These are phyloP conservation scores for Poteriospumella lacustris DNA, from an alignment of 108 stramenopile genomes.

Conservation along the genomic window DNA sequence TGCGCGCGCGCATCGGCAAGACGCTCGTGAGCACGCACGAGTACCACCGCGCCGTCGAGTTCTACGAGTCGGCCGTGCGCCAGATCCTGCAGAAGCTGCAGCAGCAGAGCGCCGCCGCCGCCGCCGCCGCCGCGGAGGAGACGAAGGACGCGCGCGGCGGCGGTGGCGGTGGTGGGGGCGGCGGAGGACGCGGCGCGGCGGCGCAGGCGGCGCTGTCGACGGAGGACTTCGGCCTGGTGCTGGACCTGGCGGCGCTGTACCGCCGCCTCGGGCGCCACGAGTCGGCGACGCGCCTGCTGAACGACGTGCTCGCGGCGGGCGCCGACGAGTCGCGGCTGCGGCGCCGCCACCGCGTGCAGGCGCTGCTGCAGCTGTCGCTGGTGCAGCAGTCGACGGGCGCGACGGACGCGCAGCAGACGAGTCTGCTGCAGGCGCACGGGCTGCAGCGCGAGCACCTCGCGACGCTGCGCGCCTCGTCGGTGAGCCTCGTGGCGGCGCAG, in stretches of 20 bases:
- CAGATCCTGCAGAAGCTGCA: conserved; percentile 33
- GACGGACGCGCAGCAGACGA: not conserved
- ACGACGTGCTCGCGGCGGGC: not conserved
- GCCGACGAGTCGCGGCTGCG: too few relatives aligned
- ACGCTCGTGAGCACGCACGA: conserved; percentile 60
- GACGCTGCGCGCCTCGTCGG: not conserved
- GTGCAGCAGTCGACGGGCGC: not conserved
- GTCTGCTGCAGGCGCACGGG: not conserved
- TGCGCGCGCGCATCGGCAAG: conserved; percentile 50
- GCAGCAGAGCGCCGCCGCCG: not conserved
- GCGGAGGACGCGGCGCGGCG: not conserved
- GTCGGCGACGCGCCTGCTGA: conserved; percentile 37
- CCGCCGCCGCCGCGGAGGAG: not conserved
- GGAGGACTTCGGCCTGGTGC: too few relatives aligned
- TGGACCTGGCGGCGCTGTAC: not conserved
- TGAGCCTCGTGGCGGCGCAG: not conserved
- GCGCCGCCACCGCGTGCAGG: too few relatives aligned
- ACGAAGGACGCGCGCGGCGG: not conserved
- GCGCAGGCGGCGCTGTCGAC: not conserved
- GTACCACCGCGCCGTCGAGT: conserved; percentile 55
- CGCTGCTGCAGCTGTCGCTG: not conserved
- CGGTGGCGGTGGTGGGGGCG: not conserved
- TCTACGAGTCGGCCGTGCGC: conserved; percentile 55
- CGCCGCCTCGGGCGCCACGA: not conserved
- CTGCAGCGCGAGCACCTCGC: not conserved